Base-by-base conservation (phyloP, 1,284 basidiomycete species). In the Puccinia hordei region DNA sequence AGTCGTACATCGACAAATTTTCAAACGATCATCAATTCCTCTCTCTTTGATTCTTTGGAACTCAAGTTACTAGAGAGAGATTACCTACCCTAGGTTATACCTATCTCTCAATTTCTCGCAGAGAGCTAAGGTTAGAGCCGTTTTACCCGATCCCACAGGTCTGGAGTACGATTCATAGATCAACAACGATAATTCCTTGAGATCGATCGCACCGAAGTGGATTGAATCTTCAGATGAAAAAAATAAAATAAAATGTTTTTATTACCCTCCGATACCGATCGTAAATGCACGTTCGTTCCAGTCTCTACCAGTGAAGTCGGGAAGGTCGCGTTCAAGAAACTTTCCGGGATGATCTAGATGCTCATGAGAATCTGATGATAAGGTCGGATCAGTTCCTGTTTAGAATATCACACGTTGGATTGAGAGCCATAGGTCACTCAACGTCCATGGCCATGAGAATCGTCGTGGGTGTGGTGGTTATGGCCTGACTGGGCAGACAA, bases 201-300 rank as follows among this genome's bases (percentile, higher is more conserved):
- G 82, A 65, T n/a, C 2, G 30, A 33, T 63, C 3, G 33, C 6
- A 9, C 19, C 22, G n/a, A 19, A 51, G 69, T 51, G 33, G 17
- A 46, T 6, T 17, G n/a, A 30, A 63, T n/a, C 33, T n/a, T n/a
- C 53, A 19, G n/a, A 9, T 35, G 13, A 41, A 27, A 24, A 66
- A 49, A 76, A 77, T 41, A 4, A 2, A 41, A 27, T 6, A 66
- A 49, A 76, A 77, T 41, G 6, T 41, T 41, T 41, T 57, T 85
- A 90, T 81, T 84, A 95, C 93, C 95, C 96, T 84, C 96, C 96
- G 81, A 98, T 98, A 4, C 96, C 96, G 80, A 99, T 88, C 0
- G 96, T 99, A 87, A 99, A 99, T 0, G 94, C 95, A 82, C 96
- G 88, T 87, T 98, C 95, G 76, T 90, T 89, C 86, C 95, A 99